Evolutionary conservation across 441 rosid genomes (phyloP).

Genomic region (Lepidium campestre): DNA sequence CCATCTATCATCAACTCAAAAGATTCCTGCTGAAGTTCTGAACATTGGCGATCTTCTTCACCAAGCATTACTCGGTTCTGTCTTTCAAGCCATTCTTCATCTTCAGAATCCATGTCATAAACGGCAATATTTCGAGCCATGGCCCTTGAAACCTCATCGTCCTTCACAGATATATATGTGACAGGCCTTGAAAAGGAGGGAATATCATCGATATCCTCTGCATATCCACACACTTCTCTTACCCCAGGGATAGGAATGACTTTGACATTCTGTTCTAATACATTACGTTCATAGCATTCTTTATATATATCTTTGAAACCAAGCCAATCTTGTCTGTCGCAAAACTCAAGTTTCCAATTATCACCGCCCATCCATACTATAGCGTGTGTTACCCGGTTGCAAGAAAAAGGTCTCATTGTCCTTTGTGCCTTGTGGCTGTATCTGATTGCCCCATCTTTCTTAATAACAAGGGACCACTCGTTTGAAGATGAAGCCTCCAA

Average conservation of each 20-base stretch:
- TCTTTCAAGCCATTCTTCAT: conserved; percentile 76
- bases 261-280: conserved; percentile 37
- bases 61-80: conserved; percentile 35
- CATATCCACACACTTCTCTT: conserved; percentile 49
- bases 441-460: conserved; percentile 47
- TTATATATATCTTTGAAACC: conserved; percentile 80
- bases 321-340: conserved; percentile 61
- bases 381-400: conserved; percentile 64
- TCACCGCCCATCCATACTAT: conserved; percentile 68
- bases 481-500: conserved; percentile 53
- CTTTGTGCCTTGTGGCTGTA: conserved; percentile 47
- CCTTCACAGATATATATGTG: conserved; percentile 46
- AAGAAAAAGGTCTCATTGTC: conserved; percentile 53
- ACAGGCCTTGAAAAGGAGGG: conserved; percentile 47
- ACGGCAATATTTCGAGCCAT: conserved; percentile 54
- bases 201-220: conserved; percentile 12
- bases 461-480: conserved; percentile 68
- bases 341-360: conserved; percentile 86
- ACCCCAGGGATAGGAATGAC: conserved; percentile 87
- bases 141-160: conserved; percentile 81
- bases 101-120: conserved; percentile 95
- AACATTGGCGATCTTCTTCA: conserved; percentile 27
- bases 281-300: conserved; percentile 70
- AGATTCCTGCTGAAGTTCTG: conserved; percentile 44
- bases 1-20: conserved; percentile 90